Base-by-base conservation (phyloP, 345 rosid species). In the Populus tremula region DNA sequence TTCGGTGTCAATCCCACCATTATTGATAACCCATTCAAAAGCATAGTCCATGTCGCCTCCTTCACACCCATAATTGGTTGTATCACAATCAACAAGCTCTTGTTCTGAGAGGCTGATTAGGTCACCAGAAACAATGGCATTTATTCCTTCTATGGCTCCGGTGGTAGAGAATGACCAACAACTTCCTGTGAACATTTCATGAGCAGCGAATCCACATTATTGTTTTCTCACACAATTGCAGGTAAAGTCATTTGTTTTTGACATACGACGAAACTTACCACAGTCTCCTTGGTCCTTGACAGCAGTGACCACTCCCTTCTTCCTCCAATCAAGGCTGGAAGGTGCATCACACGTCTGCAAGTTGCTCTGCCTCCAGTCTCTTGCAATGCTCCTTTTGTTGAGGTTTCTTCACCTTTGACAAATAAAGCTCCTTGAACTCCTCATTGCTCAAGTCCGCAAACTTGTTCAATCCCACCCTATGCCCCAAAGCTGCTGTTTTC, bases 21-120 rank as follows among this genome's bases (percentile, higher is more conserved):
- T 91, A 79, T 72, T 77, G 27, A 87, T 83, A 77, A 90, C 84
- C 96, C 96, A 91, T 75, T 91, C 93, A 63, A 91, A 91, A 5
- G 92, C 96, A 14, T 91, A 91, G 78, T 89, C 92, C 96, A 91
- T 86, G 65, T 91, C 83, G 38, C 93, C 96, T 33, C 96, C 96
- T 0, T 90, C 93, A n/a, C 96, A 91, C 17, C 96, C 96, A 0
- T 87, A 4, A 67, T 88, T 86, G 68, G 87, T 88, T 27, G 78
- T 70, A 72, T 91, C 96, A 68, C 96, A 91, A 73, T 87, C 89
- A 21, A 91, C 86, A 8, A 91, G 93, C 66, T 91, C 96, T 80
- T 91, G 92, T 63, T 91, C 92, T 4, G 93, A 91, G 14, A 91
- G 89, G 87, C 92, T 90, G 50, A 87, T 16, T 0, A 91, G 90